Conservation (phyloP, 208 protist genomes). For the Trichomonas vaginalis region DNA sequence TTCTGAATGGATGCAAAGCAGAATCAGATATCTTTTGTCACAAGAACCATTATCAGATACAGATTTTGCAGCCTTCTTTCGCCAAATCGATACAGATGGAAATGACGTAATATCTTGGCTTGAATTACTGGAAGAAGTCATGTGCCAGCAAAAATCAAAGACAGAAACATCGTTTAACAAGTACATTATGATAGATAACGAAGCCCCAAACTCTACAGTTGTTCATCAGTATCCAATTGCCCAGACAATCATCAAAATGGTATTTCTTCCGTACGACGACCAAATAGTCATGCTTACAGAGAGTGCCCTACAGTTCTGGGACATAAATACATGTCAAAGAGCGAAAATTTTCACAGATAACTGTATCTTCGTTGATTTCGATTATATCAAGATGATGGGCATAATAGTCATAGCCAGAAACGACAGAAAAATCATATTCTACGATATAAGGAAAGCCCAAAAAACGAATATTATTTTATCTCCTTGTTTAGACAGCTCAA, state of each 20-base stretch:
- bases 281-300: not conserved
- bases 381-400: not conserved
- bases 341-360: not conserved
- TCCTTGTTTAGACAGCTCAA: not conserved
- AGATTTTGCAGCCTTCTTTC: not conserved
- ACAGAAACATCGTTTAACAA: not conserved
- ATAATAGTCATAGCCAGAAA: not conserved
- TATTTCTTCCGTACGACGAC: not conserved
- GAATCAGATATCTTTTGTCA: not conserved
- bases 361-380: not conserved
- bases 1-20: not conserved
- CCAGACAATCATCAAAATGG: not conserved
- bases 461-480: not conserved
- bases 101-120: not conserved
- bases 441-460: not conserved
- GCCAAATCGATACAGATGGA: not conserved
- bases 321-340: not conserved
- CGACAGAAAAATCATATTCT: not conserved
- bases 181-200: not conserved
- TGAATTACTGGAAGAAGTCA: not conserved
- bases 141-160: not conserved
- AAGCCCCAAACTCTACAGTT: not conserved
- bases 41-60: not conserved
- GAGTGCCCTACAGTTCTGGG: not conserved
- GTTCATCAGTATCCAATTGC: not conserved